Base-by-base conservation (phyloP, 2,329 filamentous ascomycete genomes). In the Ceratocystis ficicola region DNA sequence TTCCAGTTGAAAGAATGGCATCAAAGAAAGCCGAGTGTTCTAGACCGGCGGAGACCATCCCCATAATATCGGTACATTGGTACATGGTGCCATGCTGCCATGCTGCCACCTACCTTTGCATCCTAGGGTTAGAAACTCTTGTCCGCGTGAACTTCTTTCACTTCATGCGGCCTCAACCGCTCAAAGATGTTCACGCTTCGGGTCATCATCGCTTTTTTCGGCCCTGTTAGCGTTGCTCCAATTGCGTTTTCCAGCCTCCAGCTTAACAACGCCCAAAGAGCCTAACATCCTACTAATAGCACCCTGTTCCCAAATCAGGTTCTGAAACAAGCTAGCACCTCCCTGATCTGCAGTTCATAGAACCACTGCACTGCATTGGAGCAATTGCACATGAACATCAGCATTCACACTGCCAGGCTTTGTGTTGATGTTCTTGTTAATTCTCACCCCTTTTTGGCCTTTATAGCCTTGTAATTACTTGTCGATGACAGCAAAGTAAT, bases 321-420 rank as follows among this genome's bases (percentile, higher is more conserved):
- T 59, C 55, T 59, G 55, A 59, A 59, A 59, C 55, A 36, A 25
- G 55, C 55, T 59, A 59, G 30, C 25, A 57, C 2, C 55, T 59
- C 55, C 55, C 55, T 59, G 55, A 59, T 59, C 55, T 30, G 30
- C 55, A 20, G 28, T 20, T 59, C n/a, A 36, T 59, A 52, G 48
- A 5, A 36, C 20, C 22, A 25, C 22, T 25, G 22, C 22, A n/a
- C 10, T 7, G n/a, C 22, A 25, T 10, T 59, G 4, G 1, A n/a
- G 30, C 17, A 28, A 36, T n/a, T 32, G 25, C 17, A n/a, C 20
- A n/a, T 30, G 20, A 36, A 20, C 55, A 59, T 41, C 25, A 8
- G 6, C 28, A 30, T 17, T n/a, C 36, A 10, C 30, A 30, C 22
- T 3, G n/a, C 28, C 4, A n/a, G 17, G 12, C 55, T 32, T 59